These are phyloP conservation scores for Phylloporus sp. DNA, from an alignment of 768 basidiomycete species.

Conservation along the genomic window DNA sequence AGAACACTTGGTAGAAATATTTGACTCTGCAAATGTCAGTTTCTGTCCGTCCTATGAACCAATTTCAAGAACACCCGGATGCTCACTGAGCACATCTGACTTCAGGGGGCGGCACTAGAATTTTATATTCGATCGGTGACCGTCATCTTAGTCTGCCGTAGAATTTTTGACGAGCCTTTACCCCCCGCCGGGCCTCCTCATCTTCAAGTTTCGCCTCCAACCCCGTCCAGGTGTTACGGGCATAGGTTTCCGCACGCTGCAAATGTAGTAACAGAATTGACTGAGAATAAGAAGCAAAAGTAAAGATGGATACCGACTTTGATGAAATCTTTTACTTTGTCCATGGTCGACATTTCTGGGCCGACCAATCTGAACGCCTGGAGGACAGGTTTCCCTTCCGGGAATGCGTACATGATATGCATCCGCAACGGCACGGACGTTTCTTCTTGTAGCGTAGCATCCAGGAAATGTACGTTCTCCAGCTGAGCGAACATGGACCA, in stretches of 20 bases:
- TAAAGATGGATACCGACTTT: slow-evolving; percentile 38
- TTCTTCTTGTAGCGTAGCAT: slow-evolving; percentile 71
- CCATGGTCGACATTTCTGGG: slow-evolving; percentile 48
- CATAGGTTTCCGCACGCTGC: slow-evolving; percentile 68
- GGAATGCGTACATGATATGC: slow-evolving; percentile 62
- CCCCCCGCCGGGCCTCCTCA: slow-evolving; percentile 54
- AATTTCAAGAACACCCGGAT: too few relatives aligned
- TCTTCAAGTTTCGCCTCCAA: slow-evolving; percentile 62
- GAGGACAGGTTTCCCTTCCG: slow-evolving; percentile 36
- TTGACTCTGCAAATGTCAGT: too few relatives aligned
- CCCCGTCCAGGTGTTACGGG: slow-evolving; percentile 48
- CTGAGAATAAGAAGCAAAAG: neutral
- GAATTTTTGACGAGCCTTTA: slow-evolving; percentile 56
- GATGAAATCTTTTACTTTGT: slow-evolving; percentile 47
- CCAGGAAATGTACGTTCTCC: slow-evolving; percentile 60
- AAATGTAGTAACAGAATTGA: slow-evolving; percentile 43
- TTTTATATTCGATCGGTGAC: neutral
- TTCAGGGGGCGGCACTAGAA: too few relatives aligned
- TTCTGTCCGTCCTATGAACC: too few relatives aligned
- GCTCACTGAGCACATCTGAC: too few relatives aligned
- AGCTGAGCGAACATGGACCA: slow-evolving; percentile 35
- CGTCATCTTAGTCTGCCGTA: slow-evolving; percentile 21
- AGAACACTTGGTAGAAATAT: too few relatives aligned
- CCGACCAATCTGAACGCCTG: slow-evolving; percentile 67
- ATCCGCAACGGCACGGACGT: slow-evolving; percentile 57